Percentiles rank a stretch among this genome's conserved stretches.
phyloP scores from a whole-genome alignment of 352 stramenopile genomes.

The Phytophthora meadii region DNA sequence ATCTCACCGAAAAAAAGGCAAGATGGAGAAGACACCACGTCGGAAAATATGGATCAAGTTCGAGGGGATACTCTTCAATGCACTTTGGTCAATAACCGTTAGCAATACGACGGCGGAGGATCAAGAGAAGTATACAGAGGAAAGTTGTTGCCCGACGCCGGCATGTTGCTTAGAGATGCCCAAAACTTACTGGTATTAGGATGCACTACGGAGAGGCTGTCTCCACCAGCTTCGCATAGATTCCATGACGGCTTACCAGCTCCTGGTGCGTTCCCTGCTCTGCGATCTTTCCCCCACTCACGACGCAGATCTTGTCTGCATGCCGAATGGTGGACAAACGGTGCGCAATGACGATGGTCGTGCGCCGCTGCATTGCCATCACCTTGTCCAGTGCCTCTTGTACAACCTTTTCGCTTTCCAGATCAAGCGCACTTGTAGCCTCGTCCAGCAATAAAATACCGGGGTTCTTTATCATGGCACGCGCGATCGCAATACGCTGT shows the following conservation, averaged over 20 bases:
- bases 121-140: too few relatives aligned
- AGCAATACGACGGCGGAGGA: too few relatives aligned
- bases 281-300: conserved; percentile 90
- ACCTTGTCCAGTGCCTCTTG: conserved; percentile 44
- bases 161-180: too few relatives aligned
- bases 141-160: too few relatives aligned
- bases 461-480: conserved; percentile 51
- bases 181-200: background rate
- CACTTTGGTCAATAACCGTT: too few relatives aligned
- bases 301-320: conserved; percentile 95
- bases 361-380: conserved; percentile 28
- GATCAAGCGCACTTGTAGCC: conserved; percentile 56
- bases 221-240: conserved; percentile 41
- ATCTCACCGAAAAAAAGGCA: conserved; percentile 8
- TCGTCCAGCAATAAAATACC: conserved; percentile 58
- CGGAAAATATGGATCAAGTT: too few relatives aligned
- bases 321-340: conserved; percentile 59
- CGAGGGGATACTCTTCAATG: too few relatives aligned
- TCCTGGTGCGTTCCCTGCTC: conserved; percentile 93
- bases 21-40: too few relatives aligned
- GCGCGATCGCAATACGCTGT: conserved; percentile 50
- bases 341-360: conserved; percentile 36
- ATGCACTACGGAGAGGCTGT: conserved; percentile 14
- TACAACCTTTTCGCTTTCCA: conserved; percentile 48
- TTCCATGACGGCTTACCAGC: conserved; percentile 59